These are phyloP conservation scores for Meredithiella fracta DNA, from an alignment of 2,329 filamentous ascomycete genomes.

Conservation along the genomic window DNA sequence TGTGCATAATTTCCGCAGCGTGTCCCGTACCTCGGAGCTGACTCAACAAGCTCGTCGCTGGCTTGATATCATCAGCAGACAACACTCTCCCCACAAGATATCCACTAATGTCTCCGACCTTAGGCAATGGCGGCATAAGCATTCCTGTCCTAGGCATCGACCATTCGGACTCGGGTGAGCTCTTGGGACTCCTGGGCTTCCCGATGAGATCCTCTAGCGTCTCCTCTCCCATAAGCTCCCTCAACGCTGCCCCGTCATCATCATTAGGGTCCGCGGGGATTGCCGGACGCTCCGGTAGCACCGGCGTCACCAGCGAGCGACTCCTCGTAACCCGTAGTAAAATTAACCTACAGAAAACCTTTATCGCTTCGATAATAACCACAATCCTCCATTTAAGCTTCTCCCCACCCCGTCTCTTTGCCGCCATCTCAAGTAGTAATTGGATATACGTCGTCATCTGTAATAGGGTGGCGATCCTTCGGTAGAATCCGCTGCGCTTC, in stretches of 20 bases:
- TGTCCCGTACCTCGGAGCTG: slow-evolving; percentile 57
- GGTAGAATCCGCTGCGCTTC: slow-evolving; percentile 51
- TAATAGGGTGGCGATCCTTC: slow-evolving; percentile 62
- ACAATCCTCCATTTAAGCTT: slow-evolving; percentile 72
- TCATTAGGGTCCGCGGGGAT: slow-evolving; percentile 35
- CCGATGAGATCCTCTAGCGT: slow-evolving; percentile 18
- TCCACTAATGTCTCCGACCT: slow-evolving; percentile 62
- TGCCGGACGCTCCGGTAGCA: slow-evolving; percentile 70
- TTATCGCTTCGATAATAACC: slow-evolving; percentile 68
- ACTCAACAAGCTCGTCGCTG: slow-evolving; percentile 73
- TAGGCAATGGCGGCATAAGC: slow-evolving; percentile 67
- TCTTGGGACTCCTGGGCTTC: slow-evolving; percentile 47
- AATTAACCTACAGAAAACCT: slow-evolving; percentile 68
- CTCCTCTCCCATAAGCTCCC: slow-evolving; percentile 29
- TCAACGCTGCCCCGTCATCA: slow-evolving; percentile 27
- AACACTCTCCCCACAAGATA: slow-evolving; percentile 84
- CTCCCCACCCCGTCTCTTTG: slow-evolving; percentile 68
- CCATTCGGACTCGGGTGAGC: slow-evolving; percentile 46
- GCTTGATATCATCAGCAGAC: slow-evolving; percentile 92
- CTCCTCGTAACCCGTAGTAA: slow-evolving; percentile 70
- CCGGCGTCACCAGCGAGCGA: slow-evolving; percentile 65
- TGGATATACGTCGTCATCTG: slow-evolving; percentile 92
- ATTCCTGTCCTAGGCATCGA: slow-evolving; percentile 89
- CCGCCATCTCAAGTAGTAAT: slow-evolving; percentile 92
- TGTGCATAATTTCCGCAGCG: slow-evolving; percentile 78